phyloP scores from a whole-genome alignment of 176 grass and related monocot species.

The Carex pumila region DNA sequence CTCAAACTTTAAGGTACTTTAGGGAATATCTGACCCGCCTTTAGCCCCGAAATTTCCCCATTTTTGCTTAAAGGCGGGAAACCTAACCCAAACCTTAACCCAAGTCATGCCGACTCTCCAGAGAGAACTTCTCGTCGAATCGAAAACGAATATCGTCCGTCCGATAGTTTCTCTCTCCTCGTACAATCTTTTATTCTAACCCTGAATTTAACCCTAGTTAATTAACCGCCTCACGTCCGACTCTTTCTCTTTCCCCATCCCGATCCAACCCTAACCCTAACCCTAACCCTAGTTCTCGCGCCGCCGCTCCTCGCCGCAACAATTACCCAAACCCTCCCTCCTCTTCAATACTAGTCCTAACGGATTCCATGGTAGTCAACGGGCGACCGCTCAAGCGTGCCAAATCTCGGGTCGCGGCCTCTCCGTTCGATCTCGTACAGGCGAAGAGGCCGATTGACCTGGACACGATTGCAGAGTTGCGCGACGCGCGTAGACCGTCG shows the following conservation, averaged over 20 bases:
- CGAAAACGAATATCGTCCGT: neutral
- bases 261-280: constrained; percentile 64
- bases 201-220: constrained; percentile 32
- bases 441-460: constrained; percentile 30
- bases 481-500: constrained; percentile 12
- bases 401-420: constrained; percentile 42
- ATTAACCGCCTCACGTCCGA: constrained; percentile 5
- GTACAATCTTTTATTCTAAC: constrained; percentile 17
- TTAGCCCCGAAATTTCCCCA: neutral
- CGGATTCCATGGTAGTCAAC: constrained; percentile 87
- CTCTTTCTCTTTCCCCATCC: neutral
- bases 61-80: neutral
- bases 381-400: constrained; percentile 82
- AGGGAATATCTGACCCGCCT: no score
- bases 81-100: constrained; percentile 18
- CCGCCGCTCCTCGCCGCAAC: constrained; percentile 32
- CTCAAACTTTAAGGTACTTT: no score
- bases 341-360: neutral
- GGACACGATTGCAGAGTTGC: constrained; percentile 8
- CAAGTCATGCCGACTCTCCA: neutral
- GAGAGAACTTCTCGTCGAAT: neutral
- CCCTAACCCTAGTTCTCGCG: constrained; percentile 40
- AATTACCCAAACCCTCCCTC: neutral
- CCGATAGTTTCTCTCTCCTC: constrained; percentile 4
- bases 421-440: constrained; percentile 28